Evolutionary conservation across 1,284 basidiomycete genomes (phyloP).

Genomic region (Mycena sp.): DNA sequence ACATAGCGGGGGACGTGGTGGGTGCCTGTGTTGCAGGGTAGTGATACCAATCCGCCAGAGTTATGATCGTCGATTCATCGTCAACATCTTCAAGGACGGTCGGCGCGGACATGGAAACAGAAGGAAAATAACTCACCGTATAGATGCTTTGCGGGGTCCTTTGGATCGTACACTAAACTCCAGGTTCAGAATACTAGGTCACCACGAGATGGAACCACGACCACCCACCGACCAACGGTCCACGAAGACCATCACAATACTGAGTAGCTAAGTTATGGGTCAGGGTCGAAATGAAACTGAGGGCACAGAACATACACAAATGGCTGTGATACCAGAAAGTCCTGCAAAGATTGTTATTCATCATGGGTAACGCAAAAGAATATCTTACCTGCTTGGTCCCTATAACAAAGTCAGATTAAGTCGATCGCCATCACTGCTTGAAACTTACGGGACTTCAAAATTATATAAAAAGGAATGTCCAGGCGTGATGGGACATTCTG

Average conservation of each 20-base stretch:
- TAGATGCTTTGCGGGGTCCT: conserved; percentile 26
- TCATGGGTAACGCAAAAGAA: background rate
- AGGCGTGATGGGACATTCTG: conserved; percentile 44
- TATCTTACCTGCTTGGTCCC: conserved; percentile 13
- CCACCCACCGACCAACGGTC: background rate
- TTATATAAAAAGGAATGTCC: conserved; percentile 38
- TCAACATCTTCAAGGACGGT: conserved; percentile 27
- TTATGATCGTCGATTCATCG: conserved; percentile 39
- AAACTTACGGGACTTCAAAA: conserved; percentile 13
- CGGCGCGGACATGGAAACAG: background rate
- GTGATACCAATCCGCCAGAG: conserved; percentile 45
- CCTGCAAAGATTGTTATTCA: background rate
- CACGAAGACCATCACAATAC: conserved; percentile 22
- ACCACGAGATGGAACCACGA: background rate
- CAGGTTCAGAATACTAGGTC: background rate
- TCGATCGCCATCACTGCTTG: background rate
- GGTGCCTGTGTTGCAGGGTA: background rate
- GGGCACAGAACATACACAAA: conserved; percentile 10
- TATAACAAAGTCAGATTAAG: background rate
- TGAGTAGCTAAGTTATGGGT: background rate
- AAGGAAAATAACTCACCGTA: background rate
- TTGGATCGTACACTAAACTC: conserved; percentile 14
- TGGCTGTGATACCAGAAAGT: conserved; percentile 30
- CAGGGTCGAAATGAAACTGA: background rate
- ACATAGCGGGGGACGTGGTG: background rate